Evolutionary conservation across 176 grass and related monocot species (phyloP).

Genomic region (Puccinellia tenuiflora): DNA sequence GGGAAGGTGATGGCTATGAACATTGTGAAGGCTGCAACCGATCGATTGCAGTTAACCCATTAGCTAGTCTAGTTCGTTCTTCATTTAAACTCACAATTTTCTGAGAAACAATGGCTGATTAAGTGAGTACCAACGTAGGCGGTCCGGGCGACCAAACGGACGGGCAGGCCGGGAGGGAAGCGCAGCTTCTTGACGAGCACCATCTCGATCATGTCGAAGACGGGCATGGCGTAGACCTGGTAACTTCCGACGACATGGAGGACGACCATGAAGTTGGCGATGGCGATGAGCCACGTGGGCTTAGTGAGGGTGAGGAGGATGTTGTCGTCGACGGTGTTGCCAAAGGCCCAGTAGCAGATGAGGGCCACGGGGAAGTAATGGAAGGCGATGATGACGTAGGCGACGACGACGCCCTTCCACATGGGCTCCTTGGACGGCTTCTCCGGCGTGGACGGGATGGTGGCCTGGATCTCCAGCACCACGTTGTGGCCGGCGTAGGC

Average conservation of each 20-base stretch:
- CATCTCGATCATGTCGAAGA: background rate
- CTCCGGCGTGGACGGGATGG: constrained; percentile 73
- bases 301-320: constrained; percentile 50
- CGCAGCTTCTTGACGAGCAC: background rate
- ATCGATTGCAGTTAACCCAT: too few relatives aligned
- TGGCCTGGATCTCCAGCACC: constrained; percentile 85
- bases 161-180: background rate
- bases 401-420: constrained; percentile 87
- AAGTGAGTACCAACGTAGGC: background rate
- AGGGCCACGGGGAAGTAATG: constrained; percentile 89
- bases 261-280: constrained; percentile 82
- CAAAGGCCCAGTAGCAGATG: constrained; percentile 68
- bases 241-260: constrained; percentile 84
- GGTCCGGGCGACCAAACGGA: background rate
- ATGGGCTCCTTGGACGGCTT: constrained; percentile 80
- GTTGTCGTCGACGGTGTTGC: constrained; percentile 36
- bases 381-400: constrained; percentile 72
- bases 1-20: constrained; percentile 82
- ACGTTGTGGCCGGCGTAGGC: constrained; percentile 87
- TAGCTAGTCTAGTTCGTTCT: too few relatives aligned
- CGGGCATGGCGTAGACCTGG: constrained; percentile 25
- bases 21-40: constrained; percentile 41
- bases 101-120: background rate
- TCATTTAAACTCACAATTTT: too few relatives aligned
- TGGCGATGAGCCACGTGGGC: constrained; percentile 74